Base-by-base conservation (phyloP, 2,329 filamentous ascomycete genomes). In the Trichoderma hamatum region DNA sequence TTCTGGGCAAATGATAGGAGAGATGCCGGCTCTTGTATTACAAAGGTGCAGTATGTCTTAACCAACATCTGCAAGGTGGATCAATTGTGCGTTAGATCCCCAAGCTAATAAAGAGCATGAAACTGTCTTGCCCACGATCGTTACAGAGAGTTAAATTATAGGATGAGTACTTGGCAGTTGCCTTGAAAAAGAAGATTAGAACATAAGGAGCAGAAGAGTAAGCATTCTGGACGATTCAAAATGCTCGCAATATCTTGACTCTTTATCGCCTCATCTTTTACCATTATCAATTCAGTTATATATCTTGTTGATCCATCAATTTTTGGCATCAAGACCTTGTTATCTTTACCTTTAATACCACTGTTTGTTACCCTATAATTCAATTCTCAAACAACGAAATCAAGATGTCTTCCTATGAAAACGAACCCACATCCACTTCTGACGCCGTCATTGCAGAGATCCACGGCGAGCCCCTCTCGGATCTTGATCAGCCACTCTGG, bases 401-500 rank as follows among this genome's bases (percentile, higher is more conserved):
- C n/a, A 65, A 11, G 30, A 67, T 67, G 64, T 19, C 39, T 10
- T 14, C 24, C 11, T 54, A 59, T 13, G 6, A 21, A 16, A 21
- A 59, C 14, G 19, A 67, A 28, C 10, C 16, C 28, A 16, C 34
- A 26, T 26, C 39, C 14, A 16, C n/a, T 21, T 24, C 30, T 56
- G n/a, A 65, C 60, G 16, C 58, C 34, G 30, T 56, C 14, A 69
- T 76, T 14, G 75, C 78, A 19, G 76, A 80, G 61, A 60, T 74
- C 14, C 74, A 74, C 56, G 79, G 79, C 14, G 60, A 73, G 11
- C 66, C 70, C 28, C 64, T 78, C 10, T 39, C 69, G 1, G 75
- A 76, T 56, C 71, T 79, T 30, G 71, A 79, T 30, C 71, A 75
- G 7, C 73, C 64, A 3, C 72, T 81, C 14, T 81, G 79, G 79